These are phyloP conservation scores for Dioscorea dumetorum DNA, from an alignment of 106 monocot genomes.

Conservation along the genomic window DNA sequence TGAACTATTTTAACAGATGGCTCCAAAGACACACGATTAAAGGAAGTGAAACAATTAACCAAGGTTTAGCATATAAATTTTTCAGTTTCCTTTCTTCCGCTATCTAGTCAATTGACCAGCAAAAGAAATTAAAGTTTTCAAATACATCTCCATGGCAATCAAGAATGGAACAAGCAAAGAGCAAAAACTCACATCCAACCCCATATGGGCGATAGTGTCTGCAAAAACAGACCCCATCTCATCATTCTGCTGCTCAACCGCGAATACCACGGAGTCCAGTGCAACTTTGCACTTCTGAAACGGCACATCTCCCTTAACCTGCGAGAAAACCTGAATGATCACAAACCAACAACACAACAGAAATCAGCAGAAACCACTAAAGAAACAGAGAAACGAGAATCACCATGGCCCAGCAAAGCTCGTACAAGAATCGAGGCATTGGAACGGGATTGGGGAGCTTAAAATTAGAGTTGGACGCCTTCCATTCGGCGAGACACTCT, in stretches of 20 bases:
- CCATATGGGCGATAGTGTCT: slow-evolving; percentile 77
- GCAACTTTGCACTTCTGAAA: slow-evolving; percentile 63
- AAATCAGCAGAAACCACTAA: not conserved
- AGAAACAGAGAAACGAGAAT: slow-evolving; percentile 9
- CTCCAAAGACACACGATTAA: too few relatives aligned
- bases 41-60: too few relatives aligned
- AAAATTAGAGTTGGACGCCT: slow-evolving; percentile 27
- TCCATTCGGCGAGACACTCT: slow-evolving; percentile 57
- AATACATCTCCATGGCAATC: not conserved
- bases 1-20: too few relatives aligned
- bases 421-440: slow-evolving; percentile 64
- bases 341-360: not conserved
- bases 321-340: slow-evolving; percentile 4
- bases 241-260: slow-evolving; percentile 21
- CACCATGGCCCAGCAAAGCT: slow-evolving; percentile 87
- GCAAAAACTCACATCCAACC: slow-evolving; percentile 65
- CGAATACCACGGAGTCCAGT: slow-evolving; percentile 64
- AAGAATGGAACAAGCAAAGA: not conserved
- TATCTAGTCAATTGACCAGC: not conserved
- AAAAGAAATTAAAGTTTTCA: not conserved
- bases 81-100: not conserved
- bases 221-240: slow-evolving; percentile 64
- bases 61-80: too few relatives aligned
- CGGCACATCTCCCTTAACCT: slow-evolving; percentile 83
- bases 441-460: slow-evolving; percentile 52